Percentiles rank a stretch among this genome's conserved stretches.
Evolutionary conservation across 768 basidiomycete genomes (phyloP).

Genomic region (Lentinus tigrinus): DNA sequence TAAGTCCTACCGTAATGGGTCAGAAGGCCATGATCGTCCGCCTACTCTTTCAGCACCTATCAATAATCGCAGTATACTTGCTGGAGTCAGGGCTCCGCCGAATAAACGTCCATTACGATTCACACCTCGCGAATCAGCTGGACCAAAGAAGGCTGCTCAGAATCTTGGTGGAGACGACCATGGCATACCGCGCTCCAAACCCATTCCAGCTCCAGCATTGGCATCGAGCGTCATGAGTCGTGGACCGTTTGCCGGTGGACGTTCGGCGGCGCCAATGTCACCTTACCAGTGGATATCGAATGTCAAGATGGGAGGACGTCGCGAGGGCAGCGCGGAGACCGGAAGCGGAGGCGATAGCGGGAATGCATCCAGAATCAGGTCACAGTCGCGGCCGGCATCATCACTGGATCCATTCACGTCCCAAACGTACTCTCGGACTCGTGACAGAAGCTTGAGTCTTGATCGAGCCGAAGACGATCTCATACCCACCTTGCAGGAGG

Average conservation of each 20-base stretch:
- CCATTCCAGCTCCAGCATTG: constrained; percentile 10
- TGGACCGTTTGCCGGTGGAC: constrained; percentile 45
- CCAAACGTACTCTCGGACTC: constrained; percentile 1
- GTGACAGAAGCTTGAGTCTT: constrained; percentile 34
- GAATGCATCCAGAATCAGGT: constrained; percentile 46
- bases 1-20: constrained; percentile 56
- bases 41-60: constrained; percentile 66
- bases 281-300: constrained; percentile 70
- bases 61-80: constrained; percentile 64
- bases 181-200: not conserved
- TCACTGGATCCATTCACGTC: constrained; percentile 17
- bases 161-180: not conserved
- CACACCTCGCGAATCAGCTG: constrained; percentile 10
- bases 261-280: constrained; percentile 55
- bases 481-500: constrained; percentile 65
- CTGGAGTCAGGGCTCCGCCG: constrained; percentile 63
- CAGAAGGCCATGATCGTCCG: constrained; percentile 25
- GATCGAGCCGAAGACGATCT: constrained; percentile 45
- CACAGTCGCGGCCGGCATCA: constrained; percentile 40
- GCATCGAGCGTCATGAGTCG: constrained; percentile 40
- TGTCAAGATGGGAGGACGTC: constrained; percentile 59
- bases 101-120: constrained; percentile 26
- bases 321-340: constrained; percentile 57
- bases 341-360: constrained; percentile 49
- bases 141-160: constrained; percentile 6